Percentiles rank a stretch among this genome's conserved stretches.
Conservation (phyloP, 108 stramenopile genomes). For the Conticribra guillardii region DNA sequence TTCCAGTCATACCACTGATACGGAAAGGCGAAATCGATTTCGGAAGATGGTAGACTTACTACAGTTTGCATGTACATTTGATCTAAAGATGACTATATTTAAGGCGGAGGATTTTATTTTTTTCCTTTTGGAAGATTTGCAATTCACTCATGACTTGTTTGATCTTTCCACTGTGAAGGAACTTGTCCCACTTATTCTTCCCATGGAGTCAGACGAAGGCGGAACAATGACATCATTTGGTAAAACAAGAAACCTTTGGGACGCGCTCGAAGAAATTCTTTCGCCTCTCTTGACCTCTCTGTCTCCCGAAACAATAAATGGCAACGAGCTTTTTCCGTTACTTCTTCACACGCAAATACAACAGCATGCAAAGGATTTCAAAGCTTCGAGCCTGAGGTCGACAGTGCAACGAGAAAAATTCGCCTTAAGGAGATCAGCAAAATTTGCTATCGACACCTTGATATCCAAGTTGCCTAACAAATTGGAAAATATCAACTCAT, state of each 20-base stretch:
- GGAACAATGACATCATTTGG: background rate
- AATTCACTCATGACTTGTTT: slow-evolving; percentile 1
- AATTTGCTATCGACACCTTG: too few relatives aligned
- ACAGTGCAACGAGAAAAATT: too few relatives aligned
- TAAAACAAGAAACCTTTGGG: slow-evolving; percentile 8
- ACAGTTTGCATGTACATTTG: slow-evolving; percentile 8
- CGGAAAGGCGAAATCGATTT: too few relatives aligned
- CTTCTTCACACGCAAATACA: slow-evolving; percentile 15
- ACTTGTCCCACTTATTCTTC: slow-evolving; percentile 9
- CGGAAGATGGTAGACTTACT: slow-evolving; percentile 1
- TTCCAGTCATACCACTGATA: too few relatives aligned
- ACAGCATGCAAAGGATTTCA: too few relatives aligned
- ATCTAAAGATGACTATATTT: background rate
- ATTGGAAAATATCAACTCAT: too few relatives aligned
- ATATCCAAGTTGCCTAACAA: too few relatives aligned
- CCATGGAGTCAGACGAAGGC: background rate
- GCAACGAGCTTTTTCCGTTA: slow-evolving; percentile 9
- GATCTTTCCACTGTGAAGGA: background rate
- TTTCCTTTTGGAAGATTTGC: background rate
- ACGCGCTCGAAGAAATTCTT: background rate
- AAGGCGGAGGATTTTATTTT: background rate
- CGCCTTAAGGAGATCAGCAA: too few relatives aligned
- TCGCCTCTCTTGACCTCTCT: slow-evolving; percentile 2
- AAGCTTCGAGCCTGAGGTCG: too few relatives aligned
- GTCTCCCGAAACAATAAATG: slow-evolving; percentile 6